Percentiles rank a stretch among this genome's conserved stretches.
phyloP scores from a whole-genome alignment of 352 stramenopile genomes.

The Achlya hypogyna region DNA sequence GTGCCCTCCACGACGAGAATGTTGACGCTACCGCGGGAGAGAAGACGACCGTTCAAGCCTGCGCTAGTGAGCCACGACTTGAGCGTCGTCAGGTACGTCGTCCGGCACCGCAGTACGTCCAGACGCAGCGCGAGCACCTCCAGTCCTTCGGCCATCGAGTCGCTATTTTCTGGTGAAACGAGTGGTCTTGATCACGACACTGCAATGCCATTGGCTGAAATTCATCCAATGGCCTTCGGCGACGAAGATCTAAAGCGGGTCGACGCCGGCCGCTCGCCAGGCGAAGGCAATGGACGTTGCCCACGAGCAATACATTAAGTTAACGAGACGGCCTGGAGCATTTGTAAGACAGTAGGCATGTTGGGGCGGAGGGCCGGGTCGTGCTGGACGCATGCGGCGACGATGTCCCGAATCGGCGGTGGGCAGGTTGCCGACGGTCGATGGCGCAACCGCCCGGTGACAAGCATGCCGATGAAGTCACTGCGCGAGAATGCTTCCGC shows the following conservation, averaged over 20 bases:
- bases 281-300: neutral
- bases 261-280: neutral
- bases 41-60: constrained; percentile 44
- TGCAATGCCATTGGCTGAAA: neutral
- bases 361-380: neutral
- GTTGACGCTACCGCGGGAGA: constrained; percentile 48
- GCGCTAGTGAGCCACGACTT: constrained; percentile 51
- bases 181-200: neutral
- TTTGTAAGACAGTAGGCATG: neutral
- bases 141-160: constrained; percentile 24
- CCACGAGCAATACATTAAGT: neutral
- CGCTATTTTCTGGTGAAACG: neutral
- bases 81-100: constrained; percentile 45
- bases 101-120: constrained; percentile 54
- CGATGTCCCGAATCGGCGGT: neutral
- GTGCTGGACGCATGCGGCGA: neutral
- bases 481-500: neutral
- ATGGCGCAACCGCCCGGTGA: neutral
- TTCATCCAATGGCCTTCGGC: neutral
- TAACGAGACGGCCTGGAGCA: neutral
- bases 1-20: constrained; percentile 51
- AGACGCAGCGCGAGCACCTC: constrained; percentile 59
- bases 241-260: neutral
- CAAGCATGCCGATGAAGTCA: neutral
- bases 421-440: neutral